Conservation (phyloP, 192 early-diverging fungal genomes). For the Coemansia sp. region DNA sequence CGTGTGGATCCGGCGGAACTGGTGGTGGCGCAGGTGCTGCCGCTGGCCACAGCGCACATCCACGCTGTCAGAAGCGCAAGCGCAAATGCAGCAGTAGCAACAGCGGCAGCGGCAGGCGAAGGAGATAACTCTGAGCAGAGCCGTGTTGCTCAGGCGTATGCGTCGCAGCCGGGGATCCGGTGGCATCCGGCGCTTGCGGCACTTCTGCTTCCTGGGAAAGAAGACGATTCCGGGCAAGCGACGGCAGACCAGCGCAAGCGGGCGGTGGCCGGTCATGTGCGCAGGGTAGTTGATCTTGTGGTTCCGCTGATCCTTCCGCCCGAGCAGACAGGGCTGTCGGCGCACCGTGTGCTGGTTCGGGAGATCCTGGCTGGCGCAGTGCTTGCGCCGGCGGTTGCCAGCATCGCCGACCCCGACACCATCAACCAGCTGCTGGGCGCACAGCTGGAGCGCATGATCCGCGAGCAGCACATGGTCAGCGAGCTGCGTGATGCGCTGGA, state of each 20-base stretch:
- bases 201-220: background rate
- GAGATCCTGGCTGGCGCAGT: conserved; percentile 75
- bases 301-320: conserved; percentile 66
- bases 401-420: conserved; percentile 81
- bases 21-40: conserved; percentile 63
- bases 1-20: conserved; percentile 63
- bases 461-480: conserved; percentile 67
- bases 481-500: conserved; percentile 69
- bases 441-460: conserved; percentile 53
- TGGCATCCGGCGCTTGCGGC: conserved; percentile 22
- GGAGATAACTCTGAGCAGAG: background rate
- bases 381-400: conserved; percentile 66
- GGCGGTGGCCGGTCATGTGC: conserved; percentile 63
- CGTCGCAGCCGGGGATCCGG: conserved; percentile 31
- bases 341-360: conserved; percentile 65
- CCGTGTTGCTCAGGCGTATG: background rate
- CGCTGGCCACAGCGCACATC: conserved; percentile 72
- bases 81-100: conserved; percentile 3
- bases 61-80: conserved; percentile 56
- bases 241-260: background rate
- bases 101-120: background rate
- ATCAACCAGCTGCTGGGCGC: conserved; percentile 80
- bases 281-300: conserved; percentile 61
- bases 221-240: background rate
- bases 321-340: conserved; percentile 58